Percentiles rank a stretch among this genome's conserved stretches.
Conservation (phyloP, 208 protist species). For the Spongospora subterranea region DNA sequence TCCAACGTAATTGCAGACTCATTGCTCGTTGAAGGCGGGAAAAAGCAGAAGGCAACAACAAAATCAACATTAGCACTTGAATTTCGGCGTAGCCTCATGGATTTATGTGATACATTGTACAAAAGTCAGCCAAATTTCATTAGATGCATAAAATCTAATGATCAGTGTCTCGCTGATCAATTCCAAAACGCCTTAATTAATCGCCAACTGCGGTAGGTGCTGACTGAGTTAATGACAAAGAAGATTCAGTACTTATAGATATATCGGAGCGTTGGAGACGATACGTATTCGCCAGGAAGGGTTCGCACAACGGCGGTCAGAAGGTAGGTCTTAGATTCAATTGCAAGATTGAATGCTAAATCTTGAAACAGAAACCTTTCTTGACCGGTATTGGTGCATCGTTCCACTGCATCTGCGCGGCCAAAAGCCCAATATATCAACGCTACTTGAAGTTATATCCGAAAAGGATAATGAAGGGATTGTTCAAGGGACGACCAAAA, state of each 20-base stretch:
- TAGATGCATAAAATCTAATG: slow-evolving; percentile 30
- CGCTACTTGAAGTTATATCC: background rate
- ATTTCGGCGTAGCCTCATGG: background rate
- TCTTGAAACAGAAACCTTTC: background rate
- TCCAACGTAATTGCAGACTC: background rate
- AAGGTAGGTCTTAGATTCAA: background rate
- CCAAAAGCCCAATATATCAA: background rate
- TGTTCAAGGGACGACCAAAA: background rate
- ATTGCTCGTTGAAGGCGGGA: background rate
- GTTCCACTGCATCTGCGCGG: slow-evolving; percentile 38
- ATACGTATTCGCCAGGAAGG: slow-evolving; percentile 24
- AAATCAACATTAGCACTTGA: slow-evolving; percentile 47
- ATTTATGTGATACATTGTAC: background rate
- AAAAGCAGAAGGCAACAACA: slow-evolving; percentile 51
- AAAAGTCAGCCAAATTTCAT: slow-evolving; percentile 6
- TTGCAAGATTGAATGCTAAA: background rate
- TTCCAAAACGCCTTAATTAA: slow-evolving; percentile 13
- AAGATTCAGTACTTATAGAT: background rate
- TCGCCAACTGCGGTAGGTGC: slow-evolving; percentile 8
- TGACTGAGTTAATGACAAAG: background rate
- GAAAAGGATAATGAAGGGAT: background rate
- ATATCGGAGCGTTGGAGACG: slow-evolving; percentile 48
- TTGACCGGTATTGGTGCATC: slow-evolving; percentile 46
- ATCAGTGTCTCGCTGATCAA: background rate
- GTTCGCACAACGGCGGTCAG: slow-evolving; percentile 26